Conservation (phyloP, 305 asterid species). For the Ajuga reptans region DNA sequence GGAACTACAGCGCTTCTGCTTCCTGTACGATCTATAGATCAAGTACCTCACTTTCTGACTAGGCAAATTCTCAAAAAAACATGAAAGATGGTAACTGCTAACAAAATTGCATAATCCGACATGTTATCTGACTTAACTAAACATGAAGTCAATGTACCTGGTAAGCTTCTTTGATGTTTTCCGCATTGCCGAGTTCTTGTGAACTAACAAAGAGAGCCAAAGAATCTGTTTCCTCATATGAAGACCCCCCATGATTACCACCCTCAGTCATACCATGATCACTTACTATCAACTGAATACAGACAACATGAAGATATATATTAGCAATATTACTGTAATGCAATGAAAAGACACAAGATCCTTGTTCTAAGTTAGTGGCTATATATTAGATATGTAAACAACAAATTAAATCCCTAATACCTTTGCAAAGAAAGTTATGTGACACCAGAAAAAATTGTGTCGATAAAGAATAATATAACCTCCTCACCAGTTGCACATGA, state of each 20-base stretch:
- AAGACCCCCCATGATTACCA: conserved; percentile 93
- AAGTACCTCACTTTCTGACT: background rate
- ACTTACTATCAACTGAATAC: conserved; percentile 66
- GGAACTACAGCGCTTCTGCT: background rate
- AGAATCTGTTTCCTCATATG: conserved; percentile 85
- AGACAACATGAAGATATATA: conserved; percentile 15
- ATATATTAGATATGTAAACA: background rate
- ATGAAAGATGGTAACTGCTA: background rate
- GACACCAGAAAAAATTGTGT: background rate
- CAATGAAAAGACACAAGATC: conserved; percentile 5
- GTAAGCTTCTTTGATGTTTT: conserved; percentile 34
- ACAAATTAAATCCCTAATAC: background rate
- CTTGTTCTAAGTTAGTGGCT: background rate
- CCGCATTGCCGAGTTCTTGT: conserved; percentile 26
- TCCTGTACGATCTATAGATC: background rate
- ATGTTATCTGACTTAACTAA: conserved; percentile 1
- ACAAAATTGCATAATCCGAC: background rate
- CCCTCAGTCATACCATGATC: conserved; percentile 94
- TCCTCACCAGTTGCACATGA: background rate
- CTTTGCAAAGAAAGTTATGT: background rate
- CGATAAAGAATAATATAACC: background rate
- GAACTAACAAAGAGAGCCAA: conserved; percentile 74
- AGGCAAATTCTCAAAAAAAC: background rate
- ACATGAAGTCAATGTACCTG: conserved; percentile 44
- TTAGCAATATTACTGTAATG: conserved; percentile 19